Evolutionary conservation across 495 filamentous ascomycete genomes (phyloP), one percentile per base, ranked within the genome.

Genomic region (Letharia lupina): DNA sequence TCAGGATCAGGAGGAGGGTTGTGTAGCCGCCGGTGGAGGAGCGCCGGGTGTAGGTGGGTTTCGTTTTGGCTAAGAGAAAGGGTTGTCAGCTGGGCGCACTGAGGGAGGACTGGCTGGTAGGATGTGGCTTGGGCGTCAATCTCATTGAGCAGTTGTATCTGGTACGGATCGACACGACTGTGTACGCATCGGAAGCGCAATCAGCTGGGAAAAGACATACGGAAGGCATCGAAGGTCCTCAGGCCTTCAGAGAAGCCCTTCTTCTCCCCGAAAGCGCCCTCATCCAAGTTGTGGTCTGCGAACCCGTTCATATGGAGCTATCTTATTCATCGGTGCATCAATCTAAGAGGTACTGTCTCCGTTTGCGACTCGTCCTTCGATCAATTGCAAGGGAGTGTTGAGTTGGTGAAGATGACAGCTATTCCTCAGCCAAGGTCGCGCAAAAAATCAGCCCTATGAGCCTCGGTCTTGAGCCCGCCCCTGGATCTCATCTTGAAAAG

Each of bases 181-280:
- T 52, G n/a, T 16, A 31, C 23, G 48, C 48, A 35, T 37, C 6
- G 33, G 16, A 56, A 65, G 13, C 31, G 12, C 16, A 50, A 45
- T 33, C 40, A 68, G 33, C 60, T 37, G 33, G 50, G 42, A 23
- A 44, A 39, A 60, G 54, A 69, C 89, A 73, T 83, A 97, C 93
- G 94, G 77, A 98, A 98, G 70, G 93, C 93, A 84, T 98, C 94
- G 76, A 98, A 98, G 47, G 91, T 90, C 76, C 86, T 84, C 71
- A 97, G 82, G 62, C 77, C 77, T 66, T 77, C 76, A 45, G 87
- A 82, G 71, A 81, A 77, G 60, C 80, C 80, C 50, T 78, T 78
- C 78, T 90, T 89, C 68, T 87, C 86, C 68, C 86, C 89, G 77
- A 96, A 96, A 69, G 84, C 76, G 76, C 87, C 87, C 72, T 91